Conservation (phyloP, 202 grass and related monocot species). For the Zizania palustris region DNA sequence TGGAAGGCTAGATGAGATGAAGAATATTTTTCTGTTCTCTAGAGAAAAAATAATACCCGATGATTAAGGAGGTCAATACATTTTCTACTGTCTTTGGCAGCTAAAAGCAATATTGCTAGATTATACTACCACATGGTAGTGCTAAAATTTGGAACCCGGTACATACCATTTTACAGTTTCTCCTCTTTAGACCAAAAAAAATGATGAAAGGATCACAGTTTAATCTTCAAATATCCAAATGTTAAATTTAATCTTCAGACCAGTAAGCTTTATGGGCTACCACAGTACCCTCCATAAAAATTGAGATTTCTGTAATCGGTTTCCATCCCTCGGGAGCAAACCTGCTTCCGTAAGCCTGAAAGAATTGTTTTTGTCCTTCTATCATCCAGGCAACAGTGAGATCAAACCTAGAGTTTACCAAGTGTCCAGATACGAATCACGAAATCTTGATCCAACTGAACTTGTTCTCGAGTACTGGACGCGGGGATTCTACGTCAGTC, state of each 20-base stretch:
- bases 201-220: no score
- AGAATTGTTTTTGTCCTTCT: background rate
- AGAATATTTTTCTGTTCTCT: background rate
- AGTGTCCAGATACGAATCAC: background rate
- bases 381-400: background rate
- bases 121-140: no score
- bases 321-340: no score
- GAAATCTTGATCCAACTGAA: background rate
- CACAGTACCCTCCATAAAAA: no score
- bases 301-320: no score
- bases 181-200: no score
- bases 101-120: background rate
- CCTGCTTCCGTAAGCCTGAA: no score
- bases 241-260: no score
- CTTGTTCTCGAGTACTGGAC: background rate
- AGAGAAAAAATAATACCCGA: background rate
- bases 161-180: no score
- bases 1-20: background rate
- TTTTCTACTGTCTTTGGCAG: background rate
- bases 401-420: background rate
- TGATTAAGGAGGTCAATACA: background rate
- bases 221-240: no score
- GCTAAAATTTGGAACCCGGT: no score
- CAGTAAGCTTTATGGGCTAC: no score
- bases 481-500: slow-evolving; percentile 2